A percentile compares a stretch with the other conserved stretches of the same genome.
Evolutionary conservation across 2,329 filamentous ascomycete species (phyloP).

Genomic region (Aspergillus fumigatus): DNA sequence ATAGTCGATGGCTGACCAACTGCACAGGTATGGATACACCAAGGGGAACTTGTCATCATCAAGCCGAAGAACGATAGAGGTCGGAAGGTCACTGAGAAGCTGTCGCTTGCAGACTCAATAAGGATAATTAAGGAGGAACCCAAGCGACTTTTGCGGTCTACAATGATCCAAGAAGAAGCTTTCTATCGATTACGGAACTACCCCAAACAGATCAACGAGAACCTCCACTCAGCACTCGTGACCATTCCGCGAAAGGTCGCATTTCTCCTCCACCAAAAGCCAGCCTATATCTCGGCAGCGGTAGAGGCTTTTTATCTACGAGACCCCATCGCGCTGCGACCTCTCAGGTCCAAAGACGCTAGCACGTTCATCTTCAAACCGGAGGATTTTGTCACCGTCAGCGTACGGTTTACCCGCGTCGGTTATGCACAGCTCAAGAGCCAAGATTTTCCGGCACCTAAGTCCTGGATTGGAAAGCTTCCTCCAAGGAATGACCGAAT

Average conservation of each 20-base stretch:
- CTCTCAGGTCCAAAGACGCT: conserved; percentile 56
- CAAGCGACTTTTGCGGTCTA: conserved; percentile 62
- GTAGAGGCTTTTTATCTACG: conserved; percentile 90
- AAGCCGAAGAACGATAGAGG: conserved; percentile 46
- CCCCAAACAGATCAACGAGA: conserved; percentile 67
- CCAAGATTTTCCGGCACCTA: conserved; percentile 69
- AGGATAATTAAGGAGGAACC: conserved; percentile 54
- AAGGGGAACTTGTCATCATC: conserved; percentile 70
- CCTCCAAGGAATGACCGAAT: conserved; percentile 43
- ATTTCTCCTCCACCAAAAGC: conserved; percentile 69
- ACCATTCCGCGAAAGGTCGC: conserved; percentile 79
- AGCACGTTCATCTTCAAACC: conserved; percentile 63
- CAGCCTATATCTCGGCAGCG: conserved; percentile 73
- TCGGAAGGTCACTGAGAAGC: conserved; percentile 35
- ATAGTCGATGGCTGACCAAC: not conserved
- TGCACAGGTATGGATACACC: conserved; percentile 72
- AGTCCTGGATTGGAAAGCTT: conserved; percentile 49
- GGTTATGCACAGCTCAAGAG: conserved; percentile 87
- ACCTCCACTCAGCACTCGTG: conserved; percentile 69
- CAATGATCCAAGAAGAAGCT: conserved; percentile 76
- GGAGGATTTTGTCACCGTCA: conserved; percentile 71
- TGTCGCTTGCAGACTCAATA: conserved; percentile 64
- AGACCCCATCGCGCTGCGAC: conserved; percentile 70
- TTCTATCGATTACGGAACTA: conserved; percentile 87
- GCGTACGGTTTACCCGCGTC: conserved; percentile 78